Percentiles rank a stretch among this genome's conserved stretches.
Conservation (phyloP, 495 filamentous ascomycete species). For the Xylaria intraflava region DNA sequence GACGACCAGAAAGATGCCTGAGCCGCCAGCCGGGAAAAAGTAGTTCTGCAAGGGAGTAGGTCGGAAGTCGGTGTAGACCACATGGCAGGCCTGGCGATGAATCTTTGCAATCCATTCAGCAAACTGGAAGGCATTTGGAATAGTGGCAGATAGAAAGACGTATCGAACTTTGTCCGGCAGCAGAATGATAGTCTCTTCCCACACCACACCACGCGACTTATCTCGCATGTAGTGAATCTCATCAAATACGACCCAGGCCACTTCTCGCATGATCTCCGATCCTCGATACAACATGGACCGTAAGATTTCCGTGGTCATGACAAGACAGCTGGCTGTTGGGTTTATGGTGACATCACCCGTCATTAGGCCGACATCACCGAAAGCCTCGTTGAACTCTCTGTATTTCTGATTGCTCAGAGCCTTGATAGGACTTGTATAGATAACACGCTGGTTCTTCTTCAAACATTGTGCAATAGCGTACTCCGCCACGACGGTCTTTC, state of each 20-base stretch:
- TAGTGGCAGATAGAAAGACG: constrained; percentile 97
- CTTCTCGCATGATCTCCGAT: constrained; percentile 98
- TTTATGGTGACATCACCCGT: constrained; percentile 99
- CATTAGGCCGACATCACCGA: constrained; percentile 97
- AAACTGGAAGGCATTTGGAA: constrained; percentile 98
- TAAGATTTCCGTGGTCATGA: constrained; percentile 99
- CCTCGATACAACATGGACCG: constrained; percentile 97
- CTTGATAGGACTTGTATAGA: constrained; percentile 99
- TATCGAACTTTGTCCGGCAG: constrained; percentile 97
- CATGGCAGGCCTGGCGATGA: constrained; percentile 92
- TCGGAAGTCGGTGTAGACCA: constrained; percentile 97
- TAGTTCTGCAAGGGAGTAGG: constrained; percentile 96
- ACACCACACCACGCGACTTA: constrained; percentile 88
- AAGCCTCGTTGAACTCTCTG: constrained; percentile 88
- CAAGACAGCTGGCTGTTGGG: constrained; percentile 91
- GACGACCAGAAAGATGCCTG: constrained; percentile 90
- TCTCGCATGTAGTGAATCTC: constrained; percentile 99
- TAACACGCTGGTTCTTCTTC: constrained; percentile 93
- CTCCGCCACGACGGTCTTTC: constrained; percentile 96
- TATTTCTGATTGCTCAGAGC: constrained; percentile 98
- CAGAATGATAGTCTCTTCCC: constrained; percentile 98
- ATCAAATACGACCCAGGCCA: constrained; percentile 95
- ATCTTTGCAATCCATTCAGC: constrained; percentile 98
- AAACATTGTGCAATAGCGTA: constrained; percentile 98
- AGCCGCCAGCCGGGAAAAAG: constrained; percentile 89